Percentiles rank a stretch among this genome's conserved stretches.
Conservation (phyloP, 2,329 filamentous ascomycete species). For the Hypoxylon sp. region DNA sequence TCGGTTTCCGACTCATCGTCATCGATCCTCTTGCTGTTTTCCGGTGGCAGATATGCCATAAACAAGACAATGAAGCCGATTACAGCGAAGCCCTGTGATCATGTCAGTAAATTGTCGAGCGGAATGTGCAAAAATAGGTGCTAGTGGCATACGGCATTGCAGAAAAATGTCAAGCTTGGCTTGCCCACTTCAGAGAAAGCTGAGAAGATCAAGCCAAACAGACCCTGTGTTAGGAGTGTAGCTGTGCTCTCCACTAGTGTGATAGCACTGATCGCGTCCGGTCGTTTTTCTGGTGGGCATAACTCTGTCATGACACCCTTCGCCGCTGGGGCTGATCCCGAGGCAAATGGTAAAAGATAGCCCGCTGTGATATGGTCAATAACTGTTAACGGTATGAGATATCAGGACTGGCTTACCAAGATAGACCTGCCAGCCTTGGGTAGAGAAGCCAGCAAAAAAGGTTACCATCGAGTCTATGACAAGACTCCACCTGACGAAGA, state of each 20-base stretch:
- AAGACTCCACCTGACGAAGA: constrained; percentile 72
- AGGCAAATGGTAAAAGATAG: constrained; percentile 70
- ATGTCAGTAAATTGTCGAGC: constrained; percentile 17
- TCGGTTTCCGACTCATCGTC: constrained; percentile 31
- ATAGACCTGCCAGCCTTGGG: constrained; percentile 72
- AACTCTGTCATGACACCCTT: constrained; percentile 79
- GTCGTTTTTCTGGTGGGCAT: constrained; percentile 67
- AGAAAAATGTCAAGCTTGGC: constrained; percentile 70
- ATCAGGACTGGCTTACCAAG: constrained; percentile 51
- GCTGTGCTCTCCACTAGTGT: constrained; percentile 76
- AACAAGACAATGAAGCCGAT: constrained; percentile 56
- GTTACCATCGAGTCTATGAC: constrained; percentile 71
- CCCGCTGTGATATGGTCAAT: constrained; percentile 54
- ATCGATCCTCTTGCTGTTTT: constrained; percentile 24
- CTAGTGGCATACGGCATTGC: constrained; percentile 63
- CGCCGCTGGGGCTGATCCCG: constrained; percentile 72
- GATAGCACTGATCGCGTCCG: constrained; percentile 73
- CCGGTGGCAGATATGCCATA: constrained; percentile 27
- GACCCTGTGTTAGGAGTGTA: constrained; percentile 65
- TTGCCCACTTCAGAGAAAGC: constrained; percentile 66
- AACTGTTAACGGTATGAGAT: neutral
- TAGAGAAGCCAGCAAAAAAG: constrained; percentile 67
- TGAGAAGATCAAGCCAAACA: constrained; percentile 74
- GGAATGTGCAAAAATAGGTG: neutral
- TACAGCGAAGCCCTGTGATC: constrained; percentile 59